Base-by-base conservation (phyloP, 2,329 filamentous ascomycete genomes). In the Scedosporium boydii region DNA sequence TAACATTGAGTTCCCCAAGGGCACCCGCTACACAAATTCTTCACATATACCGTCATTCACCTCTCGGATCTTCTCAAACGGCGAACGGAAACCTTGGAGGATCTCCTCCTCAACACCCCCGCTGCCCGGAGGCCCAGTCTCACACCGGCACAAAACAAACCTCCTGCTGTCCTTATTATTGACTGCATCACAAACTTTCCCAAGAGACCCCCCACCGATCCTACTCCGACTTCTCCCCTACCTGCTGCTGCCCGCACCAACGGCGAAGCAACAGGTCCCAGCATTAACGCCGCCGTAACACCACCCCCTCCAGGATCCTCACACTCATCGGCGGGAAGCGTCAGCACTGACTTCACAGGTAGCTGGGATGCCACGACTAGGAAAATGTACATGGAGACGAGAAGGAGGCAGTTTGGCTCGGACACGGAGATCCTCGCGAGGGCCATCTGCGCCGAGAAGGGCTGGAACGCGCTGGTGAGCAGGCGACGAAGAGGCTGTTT, bases 381-480 rank as follows among this genome's bases (percentile, higher is more conserved):
- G 38, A 78, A 80, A 67, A 84, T 84, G 81, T 80, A 81, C 67
- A 77, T 82, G 46, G 82, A 83, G 70, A 82, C 82, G 3, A 74
- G 82, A 27, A 76, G 80, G 64, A 76, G 86, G 26, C 82, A 85
- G 46, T 84, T 83, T 62, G 83, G 83, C 1, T 87, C 84, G 12
- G 85, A 87, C 67, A 77, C 89, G 69, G 88, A 91, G 72, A 80
- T 92, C 7, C 74, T 93, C 60, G 87, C 87, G 1, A 78, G 89
- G 58, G 88, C 89, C 1, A 79, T 90, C 66, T 93, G 90, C 70
- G 87, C 89, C 0, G 85, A 90, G 69, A 85, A 82, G 67, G 89
- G 89, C 2, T 87, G 87, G 80, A 88, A 91, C 70, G 89, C 89
- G 23, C 71, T 93, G 18, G 80, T 93, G 65, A 89, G 87, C 64